These are phyloP conservation scores for Penicillium capsulatum DNA, from an alignment of 2,329 filamentous ascomycete species.

Conservation along the genomic window DNA sequence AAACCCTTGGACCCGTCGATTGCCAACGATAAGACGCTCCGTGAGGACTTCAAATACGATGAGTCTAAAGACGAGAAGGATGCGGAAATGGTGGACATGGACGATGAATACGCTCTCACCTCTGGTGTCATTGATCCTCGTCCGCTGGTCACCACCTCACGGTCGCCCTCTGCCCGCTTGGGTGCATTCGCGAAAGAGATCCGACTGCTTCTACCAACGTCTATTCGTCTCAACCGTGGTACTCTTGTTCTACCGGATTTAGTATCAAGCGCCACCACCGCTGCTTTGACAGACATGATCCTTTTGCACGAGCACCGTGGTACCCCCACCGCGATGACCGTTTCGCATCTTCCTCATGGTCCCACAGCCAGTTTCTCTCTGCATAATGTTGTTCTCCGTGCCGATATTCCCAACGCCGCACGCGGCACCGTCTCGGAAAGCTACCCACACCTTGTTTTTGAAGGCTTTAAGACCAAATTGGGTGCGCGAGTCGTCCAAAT, in stretches of 20 bases:
- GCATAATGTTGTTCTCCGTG: slow-evolving; percentile 86
- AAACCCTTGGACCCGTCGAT: slow-evolving; percentile 78
- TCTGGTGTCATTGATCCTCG: slow-evolving; percentile 89
- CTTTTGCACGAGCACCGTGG: slow-evolving; percentile 89
- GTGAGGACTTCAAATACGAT: slow-evolving; percentile 90
- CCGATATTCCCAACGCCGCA: slow-evolving; percentile 84
- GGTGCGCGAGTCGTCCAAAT: slow-evolving; percentile 83
- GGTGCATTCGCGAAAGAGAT: slow-evolving; percentile 93
- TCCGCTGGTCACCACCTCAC: slow-evolving; percentile 83
- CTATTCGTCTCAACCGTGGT: slow-evolving; percentile 84
- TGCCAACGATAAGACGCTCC: slow-evolving; percentile 77
- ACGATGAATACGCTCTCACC: slow-evolving; percentile 86
- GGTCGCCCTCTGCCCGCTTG: slow-evolving; percentile 79
- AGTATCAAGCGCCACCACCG: slow-evolving; percentile 72
- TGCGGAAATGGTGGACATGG: slow-evolving; percentile 63
- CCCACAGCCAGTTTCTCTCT: slow-evolving; percentile 83
- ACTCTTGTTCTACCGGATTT: slow-evolving; percentile 84
- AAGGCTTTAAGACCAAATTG: slow-evolving; percentile 78
- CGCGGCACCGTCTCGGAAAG: slow-evolving; percentile 85
- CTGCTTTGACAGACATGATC: slow-evolving; percentile 77
- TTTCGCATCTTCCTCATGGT: slow-evolving; percentile 83
- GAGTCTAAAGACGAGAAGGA: slow-evolving; percentile 74
- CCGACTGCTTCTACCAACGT: slow-evolving; percentile 73
- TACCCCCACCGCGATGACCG: slow-evolving; percentile 81
- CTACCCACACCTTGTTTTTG: slow-evolving; percentile 93